Conservation (phyloP, 257 asterid genomes). For the Gardenia jasminoides region DNA sequence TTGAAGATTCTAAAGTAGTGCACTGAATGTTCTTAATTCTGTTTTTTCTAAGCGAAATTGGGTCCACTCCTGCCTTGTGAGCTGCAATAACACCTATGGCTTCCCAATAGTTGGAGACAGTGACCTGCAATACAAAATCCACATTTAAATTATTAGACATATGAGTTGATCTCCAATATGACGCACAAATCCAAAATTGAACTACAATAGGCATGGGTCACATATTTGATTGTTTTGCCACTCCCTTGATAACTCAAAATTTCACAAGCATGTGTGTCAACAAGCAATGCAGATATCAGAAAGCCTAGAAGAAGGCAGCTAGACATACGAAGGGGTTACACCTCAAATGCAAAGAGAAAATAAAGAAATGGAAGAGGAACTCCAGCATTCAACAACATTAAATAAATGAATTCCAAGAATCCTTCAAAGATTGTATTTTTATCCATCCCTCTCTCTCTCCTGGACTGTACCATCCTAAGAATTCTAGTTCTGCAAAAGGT, state of each 20-base stretch:
- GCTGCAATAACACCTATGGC: constrained; percentile 90
- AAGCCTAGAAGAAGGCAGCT: background rate
- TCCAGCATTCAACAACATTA: background rate
- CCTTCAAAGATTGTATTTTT: background rate
- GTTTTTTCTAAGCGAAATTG: constrained; percentile 63
- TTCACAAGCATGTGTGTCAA: background rate
- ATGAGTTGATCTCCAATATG: background rate
- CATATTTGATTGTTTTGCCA: background rate
- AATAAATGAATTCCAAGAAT: background rate
- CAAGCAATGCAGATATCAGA: background rate
- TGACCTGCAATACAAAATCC: constrained; percentile 49
- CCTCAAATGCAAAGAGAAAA: background rate
- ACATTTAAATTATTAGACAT: background rate
- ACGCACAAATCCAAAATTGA: background rate
- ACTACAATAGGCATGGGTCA: background rate
- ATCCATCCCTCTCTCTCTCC: background rate
- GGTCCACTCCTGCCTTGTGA: constrained; percentile 88
- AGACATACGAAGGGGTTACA: background rate
- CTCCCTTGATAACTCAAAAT: background rate
- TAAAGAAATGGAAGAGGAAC: background rate
- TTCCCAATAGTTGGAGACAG: constrained; percentile 89
- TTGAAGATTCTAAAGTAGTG: constrained; percentile 29
- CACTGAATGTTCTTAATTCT: constrained; percentile 44
- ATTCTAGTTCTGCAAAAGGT: background rate
- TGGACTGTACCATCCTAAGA: no score